A percentile compares a stretch with the other conserved stretches of the same genome.
These are phyloP conservation scores for Neonectria magnoliae DNA, from an alignment of 2,329 filamentous ascomycete genomes.

Conservation along the genomic window DNA sequence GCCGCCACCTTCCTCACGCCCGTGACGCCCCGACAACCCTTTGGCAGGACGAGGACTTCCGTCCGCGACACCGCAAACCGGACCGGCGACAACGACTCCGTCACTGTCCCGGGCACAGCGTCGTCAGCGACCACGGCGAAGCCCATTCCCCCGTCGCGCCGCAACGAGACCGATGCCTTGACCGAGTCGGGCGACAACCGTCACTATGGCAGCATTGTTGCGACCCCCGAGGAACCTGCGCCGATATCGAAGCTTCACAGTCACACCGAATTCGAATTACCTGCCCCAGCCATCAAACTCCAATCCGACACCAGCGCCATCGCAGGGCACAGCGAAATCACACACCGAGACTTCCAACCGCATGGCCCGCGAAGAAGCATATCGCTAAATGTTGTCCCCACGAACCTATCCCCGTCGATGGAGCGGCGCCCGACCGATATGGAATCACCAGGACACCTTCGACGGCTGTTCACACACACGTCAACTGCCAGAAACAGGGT, in stretches of 20 bases:
- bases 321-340: constrained; percentile 27
- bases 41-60: constrained; percentile 11
- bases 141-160: constrained; percentile 33
- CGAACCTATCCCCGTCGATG: constrained; percentile 21
- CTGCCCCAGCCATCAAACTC: constrained; percentile 61
- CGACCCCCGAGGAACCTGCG: constrained; percentile 49
- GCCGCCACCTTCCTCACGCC: constrained; percentile 46
- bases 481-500: constrained; percentile 43
- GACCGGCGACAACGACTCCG: constrained; percentile 16
- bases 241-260: constrained; percentile 35
- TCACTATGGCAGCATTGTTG: constrained; percentile 65
- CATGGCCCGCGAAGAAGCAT: constrained; percentile 49
- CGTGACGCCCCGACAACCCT: constrained; percentile 33
- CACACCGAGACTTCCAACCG: constrained; percentile 36
- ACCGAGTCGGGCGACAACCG: constrained; percentile 51
- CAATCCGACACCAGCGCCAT: constrained; percentile 43
- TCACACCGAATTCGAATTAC: constrained; percentile 59
- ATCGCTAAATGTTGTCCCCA: constrained; percentile 45
- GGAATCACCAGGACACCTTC: constrained; percentile 46
- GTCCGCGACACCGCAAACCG: constrained; percentile 12
- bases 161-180: constrained; percentile 54
- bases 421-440: constrained; percentile 17
- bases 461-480: constrained; percentile 50
- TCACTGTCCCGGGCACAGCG: constrained; percentile 18
- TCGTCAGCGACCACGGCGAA: constrained; percentile 23